Evolutionary conservation across 2,329 filamentous ascomycete genomes (phyloP).

Genomic region (Mycocentrospora acerina): DNA sequence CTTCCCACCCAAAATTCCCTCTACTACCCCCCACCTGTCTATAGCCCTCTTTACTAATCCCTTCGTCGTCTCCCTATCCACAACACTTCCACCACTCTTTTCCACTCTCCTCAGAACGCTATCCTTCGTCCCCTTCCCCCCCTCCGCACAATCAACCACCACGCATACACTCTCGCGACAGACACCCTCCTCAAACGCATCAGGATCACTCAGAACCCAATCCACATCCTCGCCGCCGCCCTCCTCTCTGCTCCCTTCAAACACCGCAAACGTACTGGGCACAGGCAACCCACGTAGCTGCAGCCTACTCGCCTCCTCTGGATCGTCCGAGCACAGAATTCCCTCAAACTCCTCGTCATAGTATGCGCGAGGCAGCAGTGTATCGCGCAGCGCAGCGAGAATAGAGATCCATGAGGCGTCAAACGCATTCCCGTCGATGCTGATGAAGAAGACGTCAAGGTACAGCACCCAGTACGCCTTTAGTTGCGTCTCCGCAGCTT

Average conservation of each 20-base stretch:
- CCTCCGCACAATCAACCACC: slow-evolving; percentile 66
- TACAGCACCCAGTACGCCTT: slow-evolving; percentile 95
- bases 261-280: slow-evolving; percentile 75
- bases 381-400: slow-evolving; percentile 76
- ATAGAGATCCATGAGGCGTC: slow-evolving; percentile 88
- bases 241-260: slow-evolving; percentile 52
- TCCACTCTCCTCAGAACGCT: slow-evolving; percentile 72
- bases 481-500: slow-evolving; percentile 54
- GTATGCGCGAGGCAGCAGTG: slow-evolving; percentile 72
- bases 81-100: slow-evolving; percentile 75
- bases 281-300: slow-evolving; percentile 68
- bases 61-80: slow-evolving; percentile 65
- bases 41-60: slow-evolving; percentile 61
- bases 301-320: slow-evolving; percentile 58
- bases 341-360: slow-evolving; percentile 83
- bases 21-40: slow-evolving; percentile 64
- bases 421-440: slow-evolving; percentile 86
- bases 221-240: slow-evolving; percentile 37
- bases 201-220: slow-evolving; percentile 86
- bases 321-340: slow-evolving; percentile 70
- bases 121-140: slow-evolving; percentile 65
- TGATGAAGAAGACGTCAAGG: slow-evolving; percentile 93
- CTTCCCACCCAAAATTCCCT: slow-evolving; percentile 23
- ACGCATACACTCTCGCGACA: slow-evolving; percentile 83
- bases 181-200: slow-evolving; percentile 83